Evolutionary conservation across 2,329 filamentous ascomycete genomes (phyloP).

Genomic region (Scedosporium apiospermum): DNA sequence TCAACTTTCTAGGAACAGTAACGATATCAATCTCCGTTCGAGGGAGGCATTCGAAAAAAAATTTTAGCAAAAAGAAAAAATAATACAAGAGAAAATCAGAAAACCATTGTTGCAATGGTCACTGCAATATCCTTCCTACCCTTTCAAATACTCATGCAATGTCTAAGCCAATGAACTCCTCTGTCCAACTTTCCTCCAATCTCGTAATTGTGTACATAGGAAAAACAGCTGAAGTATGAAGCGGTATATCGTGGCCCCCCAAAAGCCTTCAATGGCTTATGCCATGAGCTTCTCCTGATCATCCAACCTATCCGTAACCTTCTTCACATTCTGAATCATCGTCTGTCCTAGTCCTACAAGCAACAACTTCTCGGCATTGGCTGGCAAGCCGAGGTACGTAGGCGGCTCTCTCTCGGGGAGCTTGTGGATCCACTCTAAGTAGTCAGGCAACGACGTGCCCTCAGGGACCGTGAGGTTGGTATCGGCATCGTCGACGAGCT

Average conservation of each 20-base stretch:
- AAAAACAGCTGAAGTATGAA: not conserved
- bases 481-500: conserved; percentile 61
- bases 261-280: conserved; percentile 33
- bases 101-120: too few species aligned
- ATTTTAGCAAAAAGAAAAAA: conserved; percentile 9
- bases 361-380: conserved; percentile 92
- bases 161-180: conserved; percentile 1
- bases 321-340: conserved; percentile 75
- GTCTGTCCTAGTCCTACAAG: conserved; percentile 79
- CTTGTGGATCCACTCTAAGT: conserved; percentile 82
- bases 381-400: conserved; percentile 85
- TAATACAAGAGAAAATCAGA: conserved; percentile 1
- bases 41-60: not conserved
- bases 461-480: conserved; percentile 65
- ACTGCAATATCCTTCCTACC: too few species aligned
- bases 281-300: conserved; percentile 87
- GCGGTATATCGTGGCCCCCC: not conserved
- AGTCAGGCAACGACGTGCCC: conserved; percentile 75
- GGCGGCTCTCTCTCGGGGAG: conserved; percentile 93
- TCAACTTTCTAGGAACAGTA: not conserved
- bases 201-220: not conserved
- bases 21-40: not conserved
- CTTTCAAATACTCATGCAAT: not conserved
- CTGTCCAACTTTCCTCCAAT: not conserved
- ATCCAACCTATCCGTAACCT: conserved; percentile 79